These are phyloP conservation scores for Oenanthe javanica DNA, from an alignment of 140 eudicot species.

Conservation along the genomic window DNA sequence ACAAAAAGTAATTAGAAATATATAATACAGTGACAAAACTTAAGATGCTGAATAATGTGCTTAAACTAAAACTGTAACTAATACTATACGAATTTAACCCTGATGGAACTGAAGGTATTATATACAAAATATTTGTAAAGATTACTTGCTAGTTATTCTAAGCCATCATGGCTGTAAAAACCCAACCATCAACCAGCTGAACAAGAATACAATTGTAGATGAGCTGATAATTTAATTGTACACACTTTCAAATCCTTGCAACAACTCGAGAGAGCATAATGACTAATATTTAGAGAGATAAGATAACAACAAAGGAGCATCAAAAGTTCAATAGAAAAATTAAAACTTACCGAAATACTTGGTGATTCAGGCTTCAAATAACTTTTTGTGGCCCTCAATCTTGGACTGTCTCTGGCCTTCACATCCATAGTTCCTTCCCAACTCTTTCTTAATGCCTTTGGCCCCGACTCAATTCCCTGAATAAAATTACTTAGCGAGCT, in stretches of 20 bases:
- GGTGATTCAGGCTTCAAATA: conserved; percentile 46
- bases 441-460: conserved; percentile 80
- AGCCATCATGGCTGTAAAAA: background rate
- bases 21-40: background rate
- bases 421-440: conserved; percentile 91
- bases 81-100: background rate
- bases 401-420: conserved; percentile 54
- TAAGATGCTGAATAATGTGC: background rate
- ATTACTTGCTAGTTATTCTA: background rate
- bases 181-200: background rate
- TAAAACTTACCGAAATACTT: conserved; percentile 66
- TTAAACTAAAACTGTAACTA: background rate
- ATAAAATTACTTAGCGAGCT: conserved; percentile 48
- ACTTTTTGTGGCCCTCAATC: conserved; percentile 40
- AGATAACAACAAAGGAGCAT: background rate
- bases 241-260: background rate
- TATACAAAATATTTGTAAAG: background rate
- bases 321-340: background rate
- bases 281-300: background rate
- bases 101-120: background rate
- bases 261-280: background rate
- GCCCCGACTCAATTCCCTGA: conserved; percentile 69
- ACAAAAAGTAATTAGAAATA: background rate
- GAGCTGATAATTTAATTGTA: background rate
- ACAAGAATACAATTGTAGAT: background rate